A percentile compares a stretch with the other conserved stretches of the same genome.
Evolutionary conservation across 2,329 filamentous ascomycete genomes (phyloP).

Genomic region (Proliferodiscus dingleyae): DNA sequence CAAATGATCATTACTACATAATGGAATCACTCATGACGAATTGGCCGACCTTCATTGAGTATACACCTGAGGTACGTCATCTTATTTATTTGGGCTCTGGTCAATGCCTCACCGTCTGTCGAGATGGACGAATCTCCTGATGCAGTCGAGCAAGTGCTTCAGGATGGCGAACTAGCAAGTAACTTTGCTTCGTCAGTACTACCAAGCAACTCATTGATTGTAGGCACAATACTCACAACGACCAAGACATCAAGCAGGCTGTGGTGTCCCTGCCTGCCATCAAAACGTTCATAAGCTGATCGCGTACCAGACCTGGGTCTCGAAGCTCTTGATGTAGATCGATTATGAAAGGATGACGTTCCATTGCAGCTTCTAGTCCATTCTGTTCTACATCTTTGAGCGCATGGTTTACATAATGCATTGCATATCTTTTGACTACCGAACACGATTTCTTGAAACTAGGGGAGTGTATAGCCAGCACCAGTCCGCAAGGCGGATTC

Average conservation of each 20-base stretch:
- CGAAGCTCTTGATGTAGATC: slow-evolving; percentile 22
- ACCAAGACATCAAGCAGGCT: slow-evolving; percentile 38
- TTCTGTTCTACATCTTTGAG: no score
- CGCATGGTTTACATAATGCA: no score
- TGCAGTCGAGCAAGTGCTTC: slow-evolving; percentile 39
- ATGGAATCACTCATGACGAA: no score
- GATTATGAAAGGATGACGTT: slow-evolving; percentile 8
- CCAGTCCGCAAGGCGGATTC: no score
- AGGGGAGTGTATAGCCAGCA: no score
- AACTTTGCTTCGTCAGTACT: slow-evolving; percentile 13
- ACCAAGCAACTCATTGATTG: neutral
- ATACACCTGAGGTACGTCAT: slow-evolving; percentile 15
- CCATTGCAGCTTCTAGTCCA: slow-evolving; percentile 36
- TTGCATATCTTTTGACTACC: no score
- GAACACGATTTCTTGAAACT: no score
- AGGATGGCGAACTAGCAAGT: slow-evolving; percentile 39
- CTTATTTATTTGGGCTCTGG: slow-evolving; percentile 7
- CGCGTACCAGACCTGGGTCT: slow-evolving; percentile 30
- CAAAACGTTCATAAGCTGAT: slow-evolving; percentile 32
- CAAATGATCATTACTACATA: no score
- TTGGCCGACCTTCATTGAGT: slow-evolving; percentile 15
- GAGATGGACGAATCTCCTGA: slow-evolving; percentile 45
- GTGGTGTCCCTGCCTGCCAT: slow-evolving; percentile 29
- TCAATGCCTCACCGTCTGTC: slow-evolving; percentile 38
- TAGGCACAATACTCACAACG: slow-evolving; percentile 30